Evolutionary conservation across 2,329 filamentous ascomycete species (phyloP).

Genomic region (Colletotrichum noveboracense): DNA sequence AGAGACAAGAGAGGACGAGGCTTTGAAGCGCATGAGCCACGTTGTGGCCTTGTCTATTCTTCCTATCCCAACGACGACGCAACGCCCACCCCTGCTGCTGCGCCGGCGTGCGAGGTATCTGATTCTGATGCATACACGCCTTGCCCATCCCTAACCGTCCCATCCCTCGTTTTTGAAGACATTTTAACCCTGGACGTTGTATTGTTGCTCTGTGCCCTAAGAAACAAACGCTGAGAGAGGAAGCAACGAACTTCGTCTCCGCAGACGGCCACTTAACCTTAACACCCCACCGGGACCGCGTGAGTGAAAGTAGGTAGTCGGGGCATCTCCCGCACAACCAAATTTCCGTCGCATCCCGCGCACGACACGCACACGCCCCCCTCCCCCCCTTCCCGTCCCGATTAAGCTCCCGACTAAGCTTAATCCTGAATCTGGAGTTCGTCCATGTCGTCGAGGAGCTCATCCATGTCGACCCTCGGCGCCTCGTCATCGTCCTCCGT

Average conservation of each 20-base stretch:
- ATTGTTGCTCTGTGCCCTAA: neutral
- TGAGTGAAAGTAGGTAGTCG: neutral
- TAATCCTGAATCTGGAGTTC: constrained; percentile 76
- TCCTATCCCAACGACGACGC: neutral
- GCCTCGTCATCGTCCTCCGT: constrained; percentile 68
- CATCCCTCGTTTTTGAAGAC: neutral
- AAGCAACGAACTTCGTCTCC: neutral
- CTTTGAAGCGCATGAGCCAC: neutral
- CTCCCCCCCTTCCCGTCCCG: neutral
- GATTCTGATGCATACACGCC: constrained; percentile 17
- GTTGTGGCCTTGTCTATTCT: neutral
- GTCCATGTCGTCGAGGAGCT: constrained; percentile 91
- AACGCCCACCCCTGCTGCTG: neutral
- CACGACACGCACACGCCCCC: neutral
- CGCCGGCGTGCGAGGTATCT: constrained; percentile 10
- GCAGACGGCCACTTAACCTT: constrained; percentile 12
- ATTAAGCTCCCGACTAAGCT: neutral
- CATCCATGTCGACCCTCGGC: constrained; percentile 77
- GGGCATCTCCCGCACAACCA: neutral
- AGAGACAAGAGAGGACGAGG: neutral
- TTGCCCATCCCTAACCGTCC: constrained; percentile 15
- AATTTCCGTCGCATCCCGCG: neutral
- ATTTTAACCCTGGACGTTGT: neutral
- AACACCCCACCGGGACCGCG: neutral
- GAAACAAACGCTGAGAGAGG: neutral